Percentiles rank a stretch among this genome's conserved stretches.
These are phyloP conservation scores for Calonectria hawksworthii DNA, from an alignment of 2,329 filamentous ascomycete species.

Conservation along the genomic window DNA sequence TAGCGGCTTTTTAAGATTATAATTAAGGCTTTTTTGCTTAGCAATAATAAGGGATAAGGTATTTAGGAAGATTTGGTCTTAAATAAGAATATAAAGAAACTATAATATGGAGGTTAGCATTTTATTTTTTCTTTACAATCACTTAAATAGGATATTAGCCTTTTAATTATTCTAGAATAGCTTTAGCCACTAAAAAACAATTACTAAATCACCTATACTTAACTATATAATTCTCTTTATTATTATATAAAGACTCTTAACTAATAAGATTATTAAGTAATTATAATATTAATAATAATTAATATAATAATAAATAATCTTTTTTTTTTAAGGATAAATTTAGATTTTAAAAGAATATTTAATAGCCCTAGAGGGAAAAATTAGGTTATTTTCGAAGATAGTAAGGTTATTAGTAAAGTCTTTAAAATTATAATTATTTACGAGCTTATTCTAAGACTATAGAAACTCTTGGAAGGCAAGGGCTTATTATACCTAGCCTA, in stretches of 20 bases:
- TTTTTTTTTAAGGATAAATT: neutral
- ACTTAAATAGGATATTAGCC: neutral
- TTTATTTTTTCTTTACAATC: neutral
- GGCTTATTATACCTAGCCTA: no score
- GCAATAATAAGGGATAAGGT: neutral
- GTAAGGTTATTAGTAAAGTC: neutral
- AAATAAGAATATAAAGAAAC: neutral
- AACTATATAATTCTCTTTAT: neutral
- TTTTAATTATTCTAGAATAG: neutral
- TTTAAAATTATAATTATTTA: neutral
- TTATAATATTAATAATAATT: neutral
- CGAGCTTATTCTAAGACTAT: neutral
- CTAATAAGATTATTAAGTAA: neutral
- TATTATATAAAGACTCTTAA: neutral
- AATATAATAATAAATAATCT: neutral
- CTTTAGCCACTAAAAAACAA: neutral
- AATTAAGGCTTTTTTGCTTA: neutral
- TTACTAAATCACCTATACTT: neutral
- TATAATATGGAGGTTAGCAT: neutral
- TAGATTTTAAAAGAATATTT: neutral
- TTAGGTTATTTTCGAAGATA: neutral
- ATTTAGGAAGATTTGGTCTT: neutral
- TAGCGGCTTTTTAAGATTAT: no score
- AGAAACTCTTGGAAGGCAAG: neutral
- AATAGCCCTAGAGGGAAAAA: neutral